These are phyloP conservation scores for Penicillium oxalicum DNA, from an alignment of 2,329 filamentous ascomycete genomes.

Conservation along the genomic window DNA sequence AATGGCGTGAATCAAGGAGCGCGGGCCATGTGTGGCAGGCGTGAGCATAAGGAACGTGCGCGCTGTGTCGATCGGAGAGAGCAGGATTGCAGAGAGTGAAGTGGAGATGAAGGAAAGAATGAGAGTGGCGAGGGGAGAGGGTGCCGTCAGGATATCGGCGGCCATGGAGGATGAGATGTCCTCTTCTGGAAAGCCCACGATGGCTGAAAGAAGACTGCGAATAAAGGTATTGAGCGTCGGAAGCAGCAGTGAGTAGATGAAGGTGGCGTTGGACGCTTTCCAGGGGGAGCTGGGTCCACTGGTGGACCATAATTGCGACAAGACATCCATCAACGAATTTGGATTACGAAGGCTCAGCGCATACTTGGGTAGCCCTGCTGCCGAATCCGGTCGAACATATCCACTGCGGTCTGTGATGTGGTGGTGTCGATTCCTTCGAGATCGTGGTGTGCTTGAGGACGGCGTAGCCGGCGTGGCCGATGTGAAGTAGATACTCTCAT, in stretches of 20 bases:
- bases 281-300: conserved; percentile 89
- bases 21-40: conserved; percentile 64
- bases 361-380: conserved; percentile 44
- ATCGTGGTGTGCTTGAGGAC: conserved; percentile 38
- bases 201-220: conserved; percentile 78
- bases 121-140: conserved; percentile 75
- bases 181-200: conserved; percentile 84
- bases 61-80: conserved; percentile 84
- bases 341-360: conserved; percentile 66
- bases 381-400: conserved; percentile 37
- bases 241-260: conserved; percentile 80
- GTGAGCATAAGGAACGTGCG: conserved; percentile 83
- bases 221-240: conserved; percentile 90
- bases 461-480: conserved; percentile 47
- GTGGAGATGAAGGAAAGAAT: conserved; percentile 63
- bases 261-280: conserved; percentile 89
- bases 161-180: conserved; percentile 51
- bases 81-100: conserved; percentile 66
- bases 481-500: conserved; percentile 81
- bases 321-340: conserved; percentile 77
- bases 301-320: conserved; percentile 81
- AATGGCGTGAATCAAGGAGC: conserved; percentile 72
- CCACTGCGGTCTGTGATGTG: conserved; percentile 43
- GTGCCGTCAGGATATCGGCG: conserved; percentile 68
- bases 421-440: conserved; percentile 33